Evolutionary conservation across 2,329 filamentous ascomycete genomes (phyloP).

Genomic region (Blastomyces parvus): DNA sequence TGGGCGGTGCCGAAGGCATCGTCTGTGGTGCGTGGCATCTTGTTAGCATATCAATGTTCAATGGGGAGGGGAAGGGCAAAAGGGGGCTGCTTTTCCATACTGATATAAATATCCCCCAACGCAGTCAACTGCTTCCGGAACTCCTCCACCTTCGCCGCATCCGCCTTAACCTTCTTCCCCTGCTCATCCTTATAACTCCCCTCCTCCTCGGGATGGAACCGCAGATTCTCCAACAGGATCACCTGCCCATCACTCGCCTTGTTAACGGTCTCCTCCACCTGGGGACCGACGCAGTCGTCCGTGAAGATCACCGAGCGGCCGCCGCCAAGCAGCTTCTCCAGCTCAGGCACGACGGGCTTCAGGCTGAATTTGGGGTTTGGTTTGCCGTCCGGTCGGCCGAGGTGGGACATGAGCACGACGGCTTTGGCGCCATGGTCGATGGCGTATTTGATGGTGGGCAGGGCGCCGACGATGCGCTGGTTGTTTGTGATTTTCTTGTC

Average conservation of each 20-base stretch:
- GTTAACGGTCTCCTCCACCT: slow-evolving; percentile 84
- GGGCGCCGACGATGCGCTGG: slow-evolving; percentile 92
- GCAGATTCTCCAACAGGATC: slow-evolving; percentile 90
- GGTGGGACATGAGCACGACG: slow-evolving; percentile 95
- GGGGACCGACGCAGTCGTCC: slow-evolving; percentile 77
- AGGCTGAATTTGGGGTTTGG: slow-evolving; percentile 88
- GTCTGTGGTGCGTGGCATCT: slow-evolving; percentile 45
- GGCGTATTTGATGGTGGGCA: slow-evolving; percentile 92
- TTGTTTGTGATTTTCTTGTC: slow-evolving; percentile 95
- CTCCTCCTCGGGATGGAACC: slow-evolving; percentile 97
- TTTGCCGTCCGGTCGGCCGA: slow-evolving; percentile 88
- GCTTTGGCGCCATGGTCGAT: slow-evolving; percentile 83
- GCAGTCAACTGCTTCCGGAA: slow-evolving; percentile 94
- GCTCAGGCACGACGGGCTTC: slow-evolving; percentile 79
- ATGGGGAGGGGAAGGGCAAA: background rate
- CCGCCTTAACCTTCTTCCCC: slow-evolving; percentile 96
- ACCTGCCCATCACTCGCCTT: slow-evolving; percentile 72
- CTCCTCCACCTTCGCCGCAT: slow-evolving; percentile 81
- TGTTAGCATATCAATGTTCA: background rate
- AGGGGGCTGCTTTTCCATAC: slow-evolving; percentile 44
- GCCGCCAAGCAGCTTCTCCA: slow-evolving; percentile 70
- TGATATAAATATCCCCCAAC: slow-evolving; percentile 92
- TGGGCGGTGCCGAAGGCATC: slow-evolving; percentile 98
- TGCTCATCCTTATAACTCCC: slow-evolving; percentile 87
- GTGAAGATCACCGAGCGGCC: slow-evolving; percentile 78